Evolutionary conservation across 2,329 filamentous ascomycete genomes (phyloP), one percentile per base, ranked within the genome.

Genomic region (Fusarium globosum): DNA sequence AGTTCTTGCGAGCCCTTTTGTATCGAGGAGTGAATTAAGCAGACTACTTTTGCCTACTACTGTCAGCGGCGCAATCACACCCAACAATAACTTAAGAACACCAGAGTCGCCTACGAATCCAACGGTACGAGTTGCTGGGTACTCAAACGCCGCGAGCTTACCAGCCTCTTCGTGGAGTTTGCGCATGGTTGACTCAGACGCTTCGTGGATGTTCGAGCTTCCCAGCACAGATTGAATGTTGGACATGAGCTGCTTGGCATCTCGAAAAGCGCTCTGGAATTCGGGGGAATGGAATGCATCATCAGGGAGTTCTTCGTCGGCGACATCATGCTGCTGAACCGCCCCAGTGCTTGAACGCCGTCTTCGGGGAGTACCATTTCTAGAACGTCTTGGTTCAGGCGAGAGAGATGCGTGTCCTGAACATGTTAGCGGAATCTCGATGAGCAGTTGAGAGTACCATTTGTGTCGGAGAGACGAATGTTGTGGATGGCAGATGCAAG

Each of bases 101-200:
- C 86, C 86, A 18, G 85, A 86, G 67, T 86, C 85, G 0, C 86
- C 86, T 1, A 87, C 84, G 43, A 87, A 82, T 1, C 84, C 86
- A 2, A 88, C 84, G 7, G 76, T 84, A 21, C 84, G 79, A 5
- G 79, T 83, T 0, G 82, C 78, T 1, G 82, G 82, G 33, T 81
- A 82, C 23, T 82, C 72, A 51, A 86, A 87, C 0, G 41, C 35
- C 3, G 81, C 79, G 28, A 88, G 67, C 0, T 74, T 63, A 3
- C 63, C 33, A 4, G 83, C 83, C 39, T 81, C 73, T 12, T 71
- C 45, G 59, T 82, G 72, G 4, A 87, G 80, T 18, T 70, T 68
- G 16, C 73, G 38, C 55, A 87, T 83, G 1, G 79, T 82, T 0
- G 85, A 86, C 23, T 82, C 82, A 0, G 79, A 76, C 8, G 84